These are phyloP conservation scores for Hirschfeldia incana DNA, from an alignment of 345 rosid genomes.

Conservation along the genomic window DNA sequence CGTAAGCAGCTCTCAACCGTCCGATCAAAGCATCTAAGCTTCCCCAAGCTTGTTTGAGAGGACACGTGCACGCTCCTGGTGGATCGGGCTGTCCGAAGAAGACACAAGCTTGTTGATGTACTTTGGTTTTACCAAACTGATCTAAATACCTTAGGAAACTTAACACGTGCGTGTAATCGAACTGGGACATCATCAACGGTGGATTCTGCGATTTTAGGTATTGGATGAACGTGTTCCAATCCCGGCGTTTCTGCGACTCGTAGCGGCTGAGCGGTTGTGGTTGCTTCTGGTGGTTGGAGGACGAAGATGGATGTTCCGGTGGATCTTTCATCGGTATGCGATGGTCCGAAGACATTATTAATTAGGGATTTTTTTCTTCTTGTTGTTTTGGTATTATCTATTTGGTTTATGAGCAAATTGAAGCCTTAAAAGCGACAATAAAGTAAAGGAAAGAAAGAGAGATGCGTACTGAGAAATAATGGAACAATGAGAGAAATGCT, in stretches of 20 bases:
- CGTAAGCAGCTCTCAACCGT: constrained; percentile 78
- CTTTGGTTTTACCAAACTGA: constrained; percentile 95
- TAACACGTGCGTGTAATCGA: constrained; percentile 73
- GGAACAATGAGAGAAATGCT: neutral
- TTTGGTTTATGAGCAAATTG: neutral
- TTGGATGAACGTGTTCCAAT: constrained; percentile 94
- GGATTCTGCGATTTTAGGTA: constrained; percentile 82
- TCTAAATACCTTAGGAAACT: constrained; percentile 83
- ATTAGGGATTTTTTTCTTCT: neutral
- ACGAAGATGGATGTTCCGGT: constrained; percentile 34
- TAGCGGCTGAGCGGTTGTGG: constrained; percentile 59
- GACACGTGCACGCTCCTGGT: constrained; percentile 77
- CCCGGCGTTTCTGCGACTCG: constrained; percentile 88
- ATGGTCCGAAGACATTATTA: constrained; percentile 30
- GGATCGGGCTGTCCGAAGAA: constrained; percentile 87
- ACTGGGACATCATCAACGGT: constrained; percentile 65
- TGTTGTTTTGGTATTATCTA: constrained; percentile 16
- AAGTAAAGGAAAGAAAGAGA: neutral
- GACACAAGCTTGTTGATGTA: constrained; percentile 79
- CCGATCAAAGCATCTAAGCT: constrained; percentile 92
- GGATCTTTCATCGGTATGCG: constrained; percentile 37
- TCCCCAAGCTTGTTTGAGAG: constrained; percentile 92
- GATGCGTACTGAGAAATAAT: neutral
- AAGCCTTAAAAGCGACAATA: neutral
- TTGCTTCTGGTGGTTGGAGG: constrained; percentile 30